phyloP scores from a whole-genome alignment of 495 filamentous ascomycete species.

The Neurospora sp. region DNA sequence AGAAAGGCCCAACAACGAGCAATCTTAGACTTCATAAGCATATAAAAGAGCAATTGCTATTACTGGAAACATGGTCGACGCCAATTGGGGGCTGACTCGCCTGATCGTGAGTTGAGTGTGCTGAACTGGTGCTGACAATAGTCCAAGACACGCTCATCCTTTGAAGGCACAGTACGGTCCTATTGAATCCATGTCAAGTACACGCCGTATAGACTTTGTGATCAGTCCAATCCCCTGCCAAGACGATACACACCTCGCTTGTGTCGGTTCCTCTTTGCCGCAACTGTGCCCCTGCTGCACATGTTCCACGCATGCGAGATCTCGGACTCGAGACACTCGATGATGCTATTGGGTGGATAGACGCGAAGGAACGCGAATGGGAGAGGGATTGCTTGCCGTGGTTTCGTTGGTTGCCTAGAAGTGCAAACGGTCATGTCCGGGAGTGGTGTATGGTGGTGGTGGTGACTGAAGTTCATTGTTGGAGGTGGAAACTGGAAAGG shows the following conservation, averaged over 20 bases:
- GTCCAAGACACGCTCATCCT: neutral
- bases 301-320: neutral
- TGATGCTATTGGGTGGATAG: neutral
- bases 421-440: neutral
- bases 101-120: neutral
- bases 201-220: neutral
- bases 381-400: neutral
- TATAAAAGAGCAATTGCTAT: too few relatives aligned
- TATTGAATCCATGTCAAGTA: too few relatives aligned
- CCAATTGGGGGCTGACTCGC: neutral
- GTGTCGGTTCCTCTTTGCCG: neutral
- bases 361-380: neutral
- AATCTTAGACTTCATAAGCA: too few relatives aligned
- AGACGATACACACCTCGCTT: neutral
- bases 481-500: neutral
- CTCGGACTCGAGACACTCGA: neutral
- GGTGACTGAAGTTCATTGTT: neutral
- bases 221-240: neutral
- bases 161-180: neutral
- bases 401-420: neutral
- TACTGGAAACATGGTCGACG: too few relatives aligned
- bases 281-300: neutral
- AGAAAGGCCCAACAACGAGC: too few relatives aligned
- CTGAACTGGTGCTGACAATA: neutral
- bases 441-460: neutral